Conservation (phyloP, 1,284 basidiomycete genomes). For the Tylopilus sp. region DNA sequence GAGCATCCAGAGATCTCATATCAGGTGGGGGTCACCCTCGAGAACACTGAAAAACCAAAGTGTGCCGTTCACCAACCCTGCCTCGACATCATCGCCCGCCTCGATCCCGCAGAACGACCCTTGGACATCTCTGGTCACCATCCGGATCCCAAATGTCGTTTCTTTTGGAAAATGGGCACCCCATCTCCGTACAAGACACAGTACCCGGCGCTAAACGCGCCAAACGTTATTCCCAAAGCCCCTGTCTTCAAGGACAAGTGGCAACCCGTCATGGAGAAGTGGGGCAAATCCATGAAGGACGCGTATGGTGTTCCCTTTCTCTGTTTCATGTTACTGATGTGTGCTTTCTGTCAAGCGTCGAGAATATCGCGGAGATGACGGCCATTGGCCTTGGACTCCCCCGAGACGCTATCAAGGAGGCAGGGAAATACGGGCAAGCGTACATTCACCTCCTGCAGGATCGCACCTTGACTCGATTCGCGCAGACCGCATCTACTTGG, state of each 20-base stretch:
- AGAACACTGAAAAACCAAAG: slow-evolving; percentile 90
- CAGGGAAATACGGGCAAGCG: slow-evolving; percentile 74
- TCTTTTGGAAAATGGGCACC: slow-evolving; percentile 85
- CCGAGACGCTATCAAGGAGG: slow-evolving; percentile 61
- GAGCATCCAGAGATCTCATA: slow-evolving; percentile 75
- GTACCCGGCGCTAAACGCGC: slow-evolving; percentile 70
- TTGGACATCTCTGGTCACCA: slow-evolving; percentile 72
- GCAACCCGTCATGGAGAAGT: slow-evolving; percentile 62
- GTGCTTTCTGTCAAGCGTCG: slow-evolving; percentile 49
- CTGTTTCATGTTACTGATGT: background rate
- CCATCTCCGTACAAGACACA: slow-evolving; percentile 71
- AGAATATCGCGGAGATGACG: slow-evolving; percentile 76
- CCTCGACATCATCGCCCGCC: slow-evolving; percentile 60
- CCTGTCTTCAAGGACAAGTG: slow-evolving; percentile 19
- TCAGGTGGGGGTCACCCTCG: slow-evolving; percentile 82
- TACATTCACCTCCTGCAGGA: background rate
- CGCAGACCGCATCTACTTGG: slow-evolving; percentile 80
- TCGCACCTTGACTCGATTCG: background rate
- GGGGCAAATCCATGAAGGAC: slow-evolving; percentile 81
- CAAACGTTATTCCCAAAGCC: slow-evolving; percentile 72
- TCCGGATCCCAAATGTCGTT: slow-evolving; percentile 88
- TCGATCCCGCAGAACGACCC: slow-evolving; percentile 75
- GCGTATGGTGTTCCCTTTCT: slow-evolving; percentile 51
- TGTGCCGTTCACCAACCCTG: slow-evolving; percentile 77
- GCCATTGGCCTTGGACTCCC: slow-evolving; percentile 76